These are phyloP conservation scores for Wallacemonas rigidus DNA, from an alignment of 208 protist species.

Conservation along the genomic window DNA sequence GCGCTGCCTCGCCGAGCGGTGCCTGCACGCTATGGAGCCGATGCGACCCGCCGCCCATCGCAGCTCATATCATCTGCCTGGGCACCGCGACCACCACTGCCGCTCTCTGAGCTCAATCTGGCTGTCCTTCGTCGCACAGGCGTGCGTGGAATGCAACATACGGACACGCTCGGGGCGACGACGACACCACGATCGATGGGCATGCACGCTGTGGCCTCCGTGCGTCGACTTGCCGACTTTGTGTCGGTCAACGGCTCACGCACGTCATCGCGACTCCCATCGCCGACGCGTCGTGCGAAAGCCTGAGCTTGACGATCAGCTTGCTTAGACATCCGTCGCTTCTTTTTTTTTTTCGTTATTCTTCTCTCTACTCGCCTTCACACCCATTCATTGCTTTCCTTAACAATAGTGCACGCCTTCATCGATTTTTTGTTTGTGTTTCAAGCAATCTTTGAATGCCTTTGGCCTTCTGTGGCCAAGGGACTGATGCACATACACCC, in stretches of 20 bases:
- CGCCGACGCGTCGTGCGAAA: too few species aligned
- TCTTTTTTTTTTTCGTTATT: too few species aligned
- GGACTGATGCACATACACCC: too few species aligned
- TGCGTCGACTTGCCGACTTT: too few species aligned
- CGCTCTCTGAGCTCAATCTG: not conserved
- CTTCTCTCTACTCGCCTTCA: not conserved
- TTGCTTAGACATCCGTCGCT: too few species aligned
- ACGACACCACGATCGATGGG: too few species aligned
- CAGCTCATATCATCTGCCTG: not conserved
- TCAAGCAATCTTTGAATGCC: not conserved
- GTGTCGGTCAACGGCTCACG: too few species aligned
- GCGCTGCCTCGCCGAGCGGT: not conserved
- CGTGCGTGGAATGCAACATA: not conserved
- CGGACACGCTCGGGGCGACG: not conserved
- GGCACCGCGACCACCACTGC: not conserved
- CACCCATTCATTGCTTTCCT: constrained; percentile 8
- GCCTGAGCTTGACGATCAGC: too few species aligned
- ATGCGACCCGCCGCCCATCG: not conserved
- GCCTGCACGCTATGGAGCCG: not conserved
- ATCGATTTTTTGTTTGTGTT: not conserved
- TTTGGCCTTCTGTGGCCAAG: too few species aligned
- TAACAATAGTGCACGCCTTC: constrained; percentile 3
- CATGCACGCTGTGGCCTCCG: too few species aligned
- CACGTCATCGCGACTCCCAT: too few species aligned
- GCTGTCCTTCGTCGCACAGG: not conserved